Conservation (phyloP, 208 protist species). For the Angomonas deanei region DNA sequence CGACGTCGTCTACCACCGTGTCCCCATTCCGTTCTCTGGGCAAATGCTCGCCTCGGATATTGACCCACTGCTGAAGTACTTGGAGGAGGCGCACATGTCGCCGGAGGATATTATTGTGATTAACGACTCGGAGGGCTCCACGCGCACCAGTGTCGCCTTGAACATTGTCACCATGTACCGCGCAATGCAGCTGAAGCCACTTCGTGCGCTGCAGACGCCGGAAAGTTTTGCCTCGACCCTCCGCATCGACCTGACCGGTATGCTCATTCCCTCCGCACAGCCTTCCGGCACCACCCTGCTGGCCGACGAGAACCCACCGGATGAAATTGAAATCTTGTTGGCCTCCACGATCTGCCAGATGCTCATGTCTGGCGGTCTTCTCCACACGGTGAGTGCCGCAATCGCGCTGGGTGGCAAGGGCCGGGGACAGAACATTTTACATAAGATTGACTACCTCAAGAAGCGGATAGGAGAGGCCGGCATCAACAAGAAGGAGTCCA, state of each 20-base stretch:
- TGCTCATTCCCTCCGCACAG: slow-evolving; percentile 23
- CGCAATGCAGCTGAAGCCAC: slow-evolving; percentile 29
- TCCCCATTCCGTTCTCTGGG: slow-evolving; percentile 79
- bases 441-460: slow-evolving; percentile 66
- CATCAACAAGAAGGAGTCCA: slow-evolving; percentile 46
- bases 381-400: slow-evolving; percentile 64
- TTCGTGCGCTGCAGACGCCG: slow-evolving; percentile 37
- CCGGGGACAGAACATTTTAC: slow-evolving; percentile 70
- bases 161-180: slow-evolving; percentile 77
- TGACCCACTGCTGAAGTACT: slow-evolving; percentile 75
- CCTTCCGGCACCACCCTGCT: slow-evolving; percentile 35
- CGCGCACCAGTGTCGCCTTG: slow-evolving; percentile 69
- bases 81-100: slow-evolving; percentile 25
- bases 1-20: slow-evolving; percentile 61
- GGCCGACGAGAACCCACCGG: slow-evolving; percentile 41
- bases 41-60: slow-evolving; percentile 73
- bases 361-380: slow-evolving; percentile 68
- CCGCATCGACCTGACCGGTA: background rate
- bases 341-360: slow-evolving; percentile 87
- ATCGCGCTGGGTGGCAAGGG: slow-evolving; percentile 64
- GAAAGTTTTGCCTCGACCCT: slow-evolving; percentile 32
- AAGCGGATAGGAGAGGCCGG: slow-evolving; percentile 29
- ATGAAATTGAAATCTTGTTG: slow-evolving; percentile 58
- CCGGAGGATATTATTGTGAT: slow-evolving; percentile 65
- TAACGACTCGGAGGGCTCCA: slow-evolving; percentile 70